Base-by-base conservation (phyloP, 805 yeast genomes). In the Candida lessepsii region DNA sequence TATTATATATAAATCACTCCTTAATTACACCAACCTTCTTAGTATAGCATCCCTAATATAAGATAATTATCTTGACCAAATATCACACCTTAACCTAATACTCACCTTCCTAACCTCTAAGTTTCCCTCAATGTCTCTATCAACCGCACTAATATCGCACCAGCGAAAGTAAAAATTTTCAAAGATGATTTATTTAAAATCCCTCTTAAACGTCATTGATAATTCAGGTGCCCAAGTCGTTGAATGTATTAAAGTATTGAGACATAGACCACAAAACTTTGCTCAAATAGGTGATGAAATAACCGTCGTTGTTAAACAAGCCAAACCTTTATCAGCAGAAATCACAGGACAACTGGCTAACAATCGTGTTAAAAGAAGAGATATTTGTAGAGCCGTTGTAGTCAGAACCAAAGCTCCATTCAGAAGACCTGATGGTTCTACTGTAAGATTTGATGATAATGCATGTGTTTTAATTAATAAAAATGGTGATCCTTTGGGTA, bases 401-500 rank as follows among this genome's bases (percentile, higher is more conserved):
- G 97, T 90, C 14, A 82, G 99, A 63, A 88, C 97, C 1, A 89
- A 83, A 65, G 88, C 88, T 48, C 75, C 76, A 4, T 77, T 77
- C 47, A 74, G 75, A 54, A 79, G 99, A 58, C 75, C 82, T 3
- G 98, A 93, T 60, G 99, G 99, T 3, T 75, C 95, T 2, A 80
- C 80, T 16, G 75, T 93, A 20, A 72, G 85, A 51, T 93, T 93
- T 60, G 96, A 90, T 60, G 99, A 93, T 65, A 93, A 91, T 61
- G 99, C 99, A 1, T 90, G 98, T 68, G 98, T 93, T 24, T 74
- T 93, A 56, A 78, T 91, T 47, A 90, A 93, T 69, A 91, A 91
- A 65, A 85, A 82, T 56, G 84, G 86, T 20, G 99, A 93, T 57
- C 96, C 97, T 8, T 73, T 93, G 37, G 99, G 98, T 13, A 85